A percentile compares a stretch with the other conserved stretches of the same genome.
phyloP scores from a whole-genome alignment of 345 rosid genomes.

The Schrenkiella parvula region DNA sequence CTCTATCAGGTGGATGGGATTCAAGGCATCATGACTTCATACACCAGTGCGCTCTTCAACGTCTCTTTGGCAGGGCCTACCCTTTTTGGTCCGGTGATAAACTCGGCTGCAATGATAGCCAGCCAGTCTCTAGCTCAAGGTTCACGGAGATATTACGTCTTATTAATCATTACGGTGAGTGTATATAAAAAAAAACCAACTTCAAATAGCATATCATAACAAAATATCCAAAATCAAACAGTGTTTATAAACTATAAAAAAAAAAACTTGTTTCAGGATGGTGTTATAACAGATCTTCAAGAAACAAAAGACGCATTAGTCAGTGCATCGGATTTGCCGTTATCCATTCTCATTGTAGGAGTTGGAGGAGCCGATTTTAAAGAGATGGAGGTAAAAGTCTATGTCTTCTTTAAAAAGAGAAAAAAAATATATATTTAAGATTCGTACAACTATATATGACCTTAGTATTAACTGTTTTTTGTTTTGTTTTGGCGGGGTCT shows the following conservation, averaged over 20 bases:
- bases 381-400: slow-evolving; percentile 80
- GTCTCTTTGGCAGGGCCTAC: slow-evolving; percentile 97
- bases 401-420: neutral
- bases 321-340: slow-evolving; percentile 84
- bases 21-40: slow-evolving; percentile 81
- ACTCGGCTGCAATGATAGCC: slow-evolving; percentile 63
- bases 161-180: slow-evolving; percentile 88
- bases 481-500: slow-evolving; percentile 1
- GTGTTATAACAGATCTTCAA: slow-evolving; percentile 93
- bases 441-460: neutral
- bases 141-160: slow-evolving; percentile 59
- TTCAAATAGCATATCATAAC: neutral
- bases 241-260: neutral
- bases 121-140: slow-evolving; percentile 65
- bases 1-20: slow-evolving; percentile 77
- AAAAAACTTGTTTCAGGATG: slow-evolving; percentile 52
- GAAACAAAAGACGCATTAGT: slow-evolving; percentile 96
- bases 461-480: neutral
- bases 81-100: slow-evolving; percentile 85
- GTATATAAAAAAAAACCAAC: neutral
- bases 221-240: neutral
- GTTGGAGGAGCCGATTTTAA: slow-evolving; percentile 98
- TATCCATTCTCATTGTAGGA: slow-evolving; percentile 88
- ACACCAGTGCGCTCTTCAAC: slow-evolving; percentile 73
- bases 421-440: neutral